These are phyloP conservation scores for Chenopodium formosanum DNA, from an alignment of 148 eudicot species.

Conservation along the genomic window DNA sequence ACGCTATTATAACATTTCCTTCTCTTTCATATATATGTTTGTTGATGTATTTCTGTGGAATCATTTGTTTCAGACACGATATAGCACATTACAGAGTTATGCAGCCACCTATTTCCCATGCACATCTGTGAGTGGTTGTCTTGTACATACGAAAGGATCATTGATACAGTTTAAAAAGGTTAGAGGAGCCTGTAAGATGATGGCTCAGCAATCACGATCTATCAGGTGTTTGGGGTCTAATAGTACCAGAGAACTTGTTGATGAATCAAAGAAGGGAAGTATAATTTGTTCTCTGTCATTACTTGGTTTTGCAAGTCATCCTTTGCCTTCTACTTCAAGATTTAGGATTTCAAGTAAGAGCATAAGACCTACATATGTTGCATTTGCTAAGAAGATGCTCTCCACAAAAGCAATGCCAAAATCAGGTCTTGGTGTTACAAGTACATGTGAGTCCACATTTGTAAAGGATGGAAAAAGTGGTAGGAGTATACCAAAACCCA, in stretches of 20 bases:
- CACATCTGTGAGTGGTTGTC: constrained; percentile 11
- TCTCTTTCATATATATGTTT: neutral
- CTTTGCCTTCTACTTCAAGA: constrained; percentile 27
- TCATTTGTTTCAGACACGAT: constrained; percentile 24
- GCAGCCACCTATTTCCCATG: constrained; percentile 23
- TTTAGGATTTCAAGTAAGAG: constrained; percentile 33
- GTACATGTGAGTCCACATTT: constrained; percentile 26
- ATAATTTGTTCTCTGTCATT: constrained; percentile 26
- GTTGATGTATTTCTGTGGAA: constrained; percentile 14
- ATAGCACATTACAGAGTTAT: constrained; percentile 22
- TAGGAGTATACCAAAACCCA: constrained; percentile 21
- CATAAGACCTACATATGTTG: constrained; percentile 27
- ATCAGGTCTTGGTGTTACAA: constrained; percentile 26
- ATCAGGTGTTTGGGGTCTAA: constrained; percentile 26
- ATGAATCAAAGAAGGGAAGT: constrained; percentile 33
- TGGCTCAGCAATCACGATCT: constrained; percentile 30
- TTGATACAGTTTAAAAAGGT: constrained; percentile 37
- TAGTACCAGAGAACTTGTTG: constrained; percentile 25
- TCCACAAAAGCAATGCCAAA: constrained; percentile 30
- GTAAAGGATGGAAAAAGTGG: constrained; percentile 30
- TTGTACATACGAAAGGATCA: constrained; percentile 34
- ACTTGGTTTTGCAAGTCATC: constrained; percentile 31
- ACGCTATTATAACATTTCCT: neutral
- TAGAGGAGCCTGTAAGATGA: constrained; percentile 31
- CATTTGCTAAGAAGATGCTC: constrained; percentile 44